Evolutionary conservation across 257 asterid genomes (phyloP), one percentile per base, ranked within the genome.

Genomic region (Solanum ahanhuiri): DNA sequence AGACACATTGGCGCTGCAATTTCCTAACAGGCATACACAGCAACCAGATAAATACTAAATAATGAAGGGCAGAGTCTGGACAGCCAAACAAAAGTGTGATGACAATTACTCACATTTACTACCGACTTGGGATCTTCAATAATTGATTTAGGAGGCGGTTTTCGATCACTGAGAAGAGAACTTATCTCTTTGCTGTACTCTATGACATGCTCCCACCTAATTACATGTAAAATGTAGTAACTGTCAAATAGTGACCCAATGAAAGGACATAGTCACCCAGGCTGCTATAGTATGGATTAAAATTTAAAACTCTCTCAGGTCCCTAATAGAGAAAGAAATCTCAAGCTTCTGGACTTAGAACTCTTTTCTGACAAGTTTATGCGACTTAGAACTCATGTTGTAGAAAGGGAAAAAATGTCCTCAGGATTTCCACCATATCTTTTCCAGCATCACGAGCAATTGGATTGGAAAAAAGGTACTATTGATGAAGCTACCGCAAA

Each of bases 131-230:
- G 91, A 87, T 96, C 97, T 87, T 95, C 97, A 84, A 96, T 93
- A 58, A 89, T 88, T 58, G 92, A 90, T 89, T 85, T 82, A 89
- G 88, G 89, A 82, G 93, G 85, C 58, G 93, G 66, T 76, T 92
- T 89, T 31, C 94, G 91, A 89, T 85, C 88, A 86, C 93, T 91
- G 70, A 96, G 98, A 86, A 96, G 96, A 86, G 93, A 90, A 75
- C 87, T 89, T 84, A 95, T 93, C 88, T 94, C 99, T 89, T 89
- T 93, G 93, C 96, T 95, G 90, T 95, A 96, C 90, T 93, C 97
- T 95, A 94, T 92, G 34, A 95, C 94, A 91, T 92, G 93, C 87
- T 93, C 95, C 94, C 92, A 95, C 98, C 99, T 96, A 91, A 89
- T 87, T 45, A 86, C 64, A 79, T 35, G 28, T 30, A 79, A 77